Conservation (phyloP, 441 rosid genomes). For the Syzygium malaccense region DNA sequence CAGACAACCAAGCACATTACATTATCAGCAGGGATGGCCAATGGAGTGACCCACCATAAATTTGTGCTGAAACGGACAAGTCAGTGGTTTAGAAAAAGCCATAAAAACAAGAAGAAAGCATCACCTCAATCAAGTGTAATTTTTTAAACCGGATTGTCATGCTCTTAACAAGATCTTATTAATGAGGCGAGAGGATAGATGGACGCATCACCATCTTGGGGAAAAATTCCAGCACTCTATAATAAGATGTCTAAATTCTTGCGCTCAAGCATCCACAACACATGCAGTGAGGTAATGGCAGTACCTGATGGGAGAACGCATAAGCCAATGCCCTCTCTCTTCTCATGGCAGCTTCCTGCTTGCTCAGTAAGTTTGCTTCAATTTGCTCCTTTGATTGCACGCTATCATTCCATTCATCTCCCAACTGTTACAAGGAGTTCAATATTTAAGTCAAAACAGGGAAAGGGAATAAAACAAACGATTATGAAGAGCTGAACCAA, state of each 20-base stretch:
- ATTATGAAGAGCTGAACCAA: neutral
- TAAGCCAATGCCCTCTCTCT: constrained; percentile 93
- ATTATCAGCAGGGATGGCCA: neutral
- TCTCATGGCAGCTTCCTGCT: constrained; percentile 80
- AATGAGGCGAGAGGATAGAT: neutral
- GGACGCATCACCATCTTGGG: neutral
- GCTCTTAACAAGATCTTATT: neutral
- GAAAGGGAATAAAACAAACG: neutral
- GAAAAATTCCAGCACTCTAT: neutral
- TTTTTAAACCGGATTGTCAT: neutral
- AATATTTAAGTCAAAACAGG: neutral
- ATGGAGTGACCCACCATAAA: neutral
- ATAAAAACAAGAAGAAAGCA: neutral
- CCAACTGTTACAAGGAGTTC: constrained; percentile 28
- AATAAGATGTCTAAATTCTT: neutral
- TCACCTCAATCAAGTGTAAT: neutral
- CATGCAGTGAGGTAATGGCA: neutral
- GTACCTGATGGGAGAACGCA: constrained; percentile 88
- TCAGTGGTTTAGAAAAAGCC: neutral
- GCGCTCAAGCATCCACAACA: neutral
- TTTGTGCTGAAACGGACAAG: neutral
- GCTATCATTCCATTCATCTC: constrained; percentile 52
- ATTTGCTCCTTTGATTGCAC: constrained; percentile 55
- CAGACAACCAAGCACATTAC: neutral
- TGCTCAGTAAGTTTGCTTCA: constrained; percentile 49